Evolutionary conservation across 441 rosid species (phyloP).

Genomic region (Oxalis stricta): DNA sequence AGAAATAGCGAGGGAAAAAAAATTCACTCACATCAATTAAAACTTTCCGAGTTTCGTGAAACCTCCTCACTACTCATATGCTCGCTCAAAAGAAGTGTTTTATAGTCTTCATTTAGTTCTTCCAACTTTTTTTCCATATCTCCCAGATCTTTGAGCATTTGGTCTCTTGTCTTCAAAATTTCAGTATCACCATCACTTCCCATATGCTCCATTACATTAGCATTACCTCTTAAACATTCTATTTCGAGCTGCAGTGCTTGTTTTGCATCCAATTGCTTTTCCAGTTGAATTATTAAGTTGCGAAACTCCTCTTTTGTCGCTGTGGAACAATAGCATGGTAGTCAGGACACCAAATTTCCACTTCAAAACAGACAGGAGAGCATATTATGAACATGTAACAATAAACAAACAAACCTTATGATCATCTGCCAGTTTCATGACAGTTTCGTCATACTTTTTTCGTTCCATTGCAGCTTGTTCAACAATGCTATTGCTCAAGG

Average conservation of each 20-base stretch:
- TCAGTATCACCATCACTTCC: slow-evolving; percentile 48
- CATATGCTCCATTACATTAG: slow-evolving; percentile 61
- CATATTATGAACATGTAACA: slow-evolving; percentile 10
- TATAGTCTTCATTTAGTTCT: slow-evolving; percentile 52
- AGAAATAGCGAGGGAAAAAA: neutral
- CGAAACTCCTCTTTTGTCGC: slow-evolving; percentile 73
- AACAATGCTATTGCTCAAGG: slow-evolving; percentile 33
- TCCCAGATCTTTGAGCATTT: slow-evolving; percentile 40
- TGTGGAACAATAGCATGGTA: slow-evolving; percentile 17
- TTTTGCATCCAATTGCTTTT: slow-evolving; percentile 67
- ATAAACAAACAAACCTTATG: slow-evolving; percentile 52
- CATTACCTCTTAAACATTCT: slow-evolving; percentile 45
- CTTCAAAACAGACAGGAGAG: slow-evolving; percentile 8
- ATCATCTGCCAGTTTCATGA: slow-evolving; percentile 68
- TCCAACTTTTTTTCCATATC: slow-evolving; percentile 77
- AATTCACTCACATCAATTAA: slow-evolving; percentile 50
- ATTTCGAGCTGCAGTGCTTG: slow-evolving; percentile 76
- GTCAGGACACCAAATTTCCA: slow-evolving; percentile 2
- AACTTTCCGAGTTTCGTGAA: slow-evolving; percentile 84
- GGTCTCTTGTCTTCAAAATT: slow-evolving; percentile 50
- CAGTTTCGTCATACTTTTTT: slow-evolving; percentile 61
- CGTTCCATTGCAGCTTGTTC: slow-evolving; percentile 69
- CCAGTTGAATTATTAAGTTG: slow-evolving; percentile 45
- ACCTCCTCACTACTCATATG: slow-evolving; percentile 75
- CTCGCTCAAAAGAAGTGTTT: slow-evolving; percentile 68